Base-by-base conservation (phyloP, 257 asterid genomes). In the Solanum pennellii region DNA sequence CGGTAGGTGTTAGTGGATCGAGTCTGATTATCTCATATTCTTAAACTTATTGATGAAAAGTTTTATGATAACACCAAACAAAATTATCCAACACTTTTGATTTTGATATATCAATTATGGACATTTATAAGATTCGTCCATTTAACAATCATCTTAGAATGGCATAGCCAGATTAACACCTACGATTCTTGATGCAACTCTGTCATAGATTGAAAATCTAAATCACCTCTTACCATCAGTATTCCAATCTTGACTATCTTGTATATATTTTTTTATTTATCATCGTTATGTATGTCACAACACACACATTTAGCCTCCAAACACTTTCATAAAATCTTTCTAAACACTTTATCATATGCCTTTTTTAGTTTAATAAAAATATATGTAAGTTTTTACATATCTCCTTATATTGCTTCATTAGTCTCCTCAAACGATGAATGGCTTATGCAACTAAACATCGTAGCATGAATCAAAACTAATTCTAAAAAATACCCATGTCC, bases 71-170 rank as follows among this genome's bases (percentile, higher is more conserved):
- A 9, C 13, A 21, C 1, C 66, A 12, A 21, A 21, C 7, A 56
- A 56, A 7, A 7, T 7, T 56, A 56, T 18, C 0, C 5, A 7
- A 0, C 25, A 56, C 0, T 21, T 59, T 59, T 0, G 1, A 21
- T 12, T 16, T 15, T 52, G 62, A 52, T 52, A 16, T 52, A 6
- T 16, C 62, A 52, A 15, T 6, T 23, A 52, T 52, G 4, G 9
- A 56, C 5, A 5, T 56, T 56, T 5, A 56, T 56, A 56, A 7
- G n/a, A 56, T 18, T 56, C 1, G 65, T 18, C 25, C 27, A 59
- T 59, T 59, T 59, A 59, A 12, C 25, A 59, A 20, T 52, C 66
- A 21, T 25, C n/a, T 18, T 20, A 56, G 2, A n/a, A 56, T 56
- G 65, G 11, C 65, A 56, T 59, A 21, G 0, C 6, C 6, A 59